A percentile compares a stretch with the other conserved stretches of the same genome.
These are phyloP conservation scores for Monilinia laxa DNA, from an alignment of 2,329 filamentous ascomycete species.

Conservation along the genomic window DNA sequence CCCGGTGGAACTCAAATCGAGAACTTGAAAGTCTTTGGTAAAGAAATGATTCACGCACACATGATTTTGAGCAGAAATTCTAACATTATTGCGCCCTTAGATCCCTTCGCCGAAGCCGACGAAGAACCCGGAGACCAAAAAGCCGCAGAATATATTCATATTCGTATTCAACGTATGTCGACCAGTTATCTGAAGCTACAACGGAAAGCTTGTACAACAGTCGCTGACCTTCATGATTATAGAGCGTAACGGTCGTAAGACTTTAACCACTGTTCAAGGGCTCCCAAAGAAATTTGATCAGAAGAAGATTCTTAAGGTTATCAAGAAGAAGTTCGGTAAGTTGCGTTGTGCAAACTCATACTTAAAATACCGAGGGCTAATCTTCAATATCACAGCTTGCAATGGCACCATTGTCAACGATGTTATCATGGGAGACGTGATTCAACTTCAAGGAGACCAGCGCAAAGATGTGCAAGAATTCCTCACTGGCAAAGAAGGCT, in stretches of 20 bases:
- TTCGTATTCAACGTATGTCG: conserved; percentile 94
- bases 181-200: not conserved
- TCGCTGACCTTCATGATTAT: conserved; percentile 44
- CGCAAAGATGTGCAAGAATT: conserved; percentile 98
- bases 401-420: conserved; percentile 99
- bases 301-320: conserved; percentile 99
- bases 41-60: not conserved
- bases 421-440: conserved; percentile 97
- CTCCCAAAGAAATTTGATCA: conserved; percentile 98
- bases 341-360: conserved; percentile 22
- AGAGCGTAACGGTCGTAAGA: conserved; percentile 99
- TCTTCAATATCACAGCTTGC: conserved; percentile 63
- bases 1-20: conserved; percentile 22
- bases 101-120: conserved; percentile 99
- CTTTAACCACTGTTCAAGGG: conserved; percentile 98
- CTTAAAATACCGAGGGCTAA: not conserved
- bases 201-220: not conserved
- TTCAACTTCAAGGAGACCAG: conserved; percentile 99
- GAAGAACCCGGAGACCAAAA: conserved; percentile 95
- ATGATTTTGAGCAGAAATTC: not conserved
- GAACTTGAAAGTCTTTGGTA: conserved; percentile 25
- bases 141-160: conserved; percentile 98
- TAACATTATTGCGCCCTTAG: conserved; percentile 48
- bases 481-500: conserved; percentile 89
- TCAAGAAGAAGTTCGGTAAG: conserved; percentile 98